phyloP scores from a whole-genome alignment of 108 stramenopile genomes.

The Cyclostephanos invisitatus region DNA sequence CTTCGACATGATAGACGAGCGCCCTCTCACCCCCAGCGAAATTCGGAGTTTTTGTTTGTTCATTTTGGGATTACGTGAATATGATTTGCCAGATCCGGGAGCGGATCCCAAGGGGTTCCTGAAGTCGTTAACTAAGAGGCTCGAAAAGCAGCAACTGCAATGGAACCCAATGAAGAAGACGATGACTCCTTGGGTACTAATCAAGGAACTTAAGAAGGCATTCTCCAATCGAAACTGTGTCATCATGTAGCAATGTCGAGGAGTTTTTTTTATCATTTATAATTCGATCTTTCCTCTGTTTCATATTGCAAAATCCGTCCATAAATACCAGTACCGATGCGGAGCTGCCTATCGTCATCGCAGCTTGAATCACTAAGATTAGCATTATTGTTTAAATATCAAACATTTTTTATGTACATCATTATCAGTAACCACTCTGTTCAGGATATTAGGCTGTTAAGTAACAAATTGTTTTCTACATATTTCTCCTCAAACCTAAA shows the following conservation, averaged over 20 bases:
- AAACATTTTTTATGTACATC: too few species aligned
- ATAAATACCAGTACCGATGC: too few species aligned
- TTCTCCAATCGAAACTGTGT: conserved; percentile 21
- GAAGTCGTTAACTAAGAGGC: conserved; percentile 17
- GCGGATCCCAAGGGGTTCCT: conserved; percentile 46
- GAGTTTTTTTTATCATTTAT: neutral
- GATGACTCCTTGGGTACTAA: conserved; percentile 42
- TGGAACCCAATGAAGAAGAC: conserved; percentile 32
- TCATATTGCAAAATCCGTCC: too few species aligned
- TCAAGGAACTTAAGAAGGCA: conserved; percentile 17
- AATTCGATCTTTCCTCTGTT: too few species aligned
- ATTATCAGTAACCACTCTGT: too few species aligned
- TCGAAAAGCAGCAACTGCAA: conserved; percentile 44
- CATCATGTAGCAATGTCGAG: conserved; percentile 7
- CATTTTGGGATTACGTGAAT: conserved; percentile 67
- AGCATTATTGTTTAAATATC: too few species aligned
- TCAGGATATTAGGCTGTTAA: too few species aligned
- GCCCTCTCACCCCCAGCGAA: conserved; percentile 63
- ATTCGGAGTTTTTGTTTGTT: conserved; percentile 60
- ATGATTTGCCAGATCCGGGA: conserved; percentile 49
- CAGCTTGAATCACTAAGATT: too few species aligned
- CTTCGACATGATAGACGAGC: conserved; percentile 80
- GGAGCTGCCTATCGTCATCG: too few species aligned
- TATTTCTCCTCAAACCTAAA: too few species aligned
- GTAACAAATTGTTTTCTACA: too few species aligned